Percentiles rank a stretch among this genome's conserved stretches.
phyloP scores from a whole-genome alignment of 257 asterid genomes.

The Mitragyna speciosa region DNA sequence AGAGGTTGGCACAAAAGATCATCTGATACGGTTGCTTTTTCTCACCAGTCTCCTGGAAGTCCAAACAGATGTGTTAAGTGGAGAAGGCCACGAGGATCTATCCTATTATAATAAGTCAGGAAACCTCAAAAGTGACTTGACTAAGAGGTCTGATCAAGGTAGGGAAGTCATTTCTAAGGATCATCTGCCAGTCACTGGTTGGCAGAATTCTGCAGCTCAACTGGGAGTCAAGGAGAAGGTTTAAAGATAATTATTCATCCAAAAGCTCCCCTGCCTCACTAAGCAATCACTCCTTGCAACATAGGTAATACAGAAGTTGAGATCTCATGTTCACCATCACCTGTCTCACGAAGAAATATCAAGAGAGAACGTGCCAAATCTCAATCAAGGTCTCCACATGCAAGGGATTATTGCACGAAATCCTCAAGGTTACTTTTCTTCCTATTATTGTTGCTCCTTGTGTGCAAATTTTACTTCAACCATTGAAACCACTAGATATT shows the following conservation, averaged over 20 bases:
- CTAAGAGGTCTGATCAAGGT: slow-evolving; percentile 9
- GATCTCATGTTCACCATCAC: slow-evolving; percentile 21
- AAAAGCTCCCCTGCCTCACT: slow-evolving; percentile 2
- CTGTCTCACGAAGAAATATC: slow-evolving; percentile 11
- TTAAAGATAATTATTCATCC: slow-evolving; percentile 1
- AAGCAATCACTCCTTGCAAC: neutral
- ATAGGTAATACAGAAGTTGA: neutral
- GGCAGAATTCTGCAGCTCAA: slow-evolving; percentile 7
- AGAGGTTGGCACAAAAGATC: slow-evolving; percentile 6
- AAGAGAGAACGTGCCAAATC: slow-evolving; percentile 22
- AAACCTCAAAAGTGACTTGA: slow-evolving; percentile 7
- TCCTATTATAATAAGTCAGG: slow-evolving; percentile 10
- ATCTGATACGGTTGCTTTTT: neutral
- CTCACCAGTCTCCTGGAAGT: slow-evolving; percentile 8
- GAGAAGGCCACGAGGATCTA: neutral
- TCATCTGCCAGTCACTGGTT: neutral
- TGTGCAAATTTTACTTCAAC: neutral
- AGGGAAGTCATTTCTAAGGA: slow-evolving; percentile 13
- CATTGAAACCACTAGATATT: neutral
- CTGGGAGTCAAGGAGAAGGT: neutral
- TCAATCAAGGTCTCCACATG: slow-evolving; percentile 26
- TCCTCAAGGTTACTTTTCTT: slow-evolving; percentile 15
- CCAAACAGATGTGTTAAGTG: neutral
- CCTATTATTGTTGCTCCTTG: neutral
- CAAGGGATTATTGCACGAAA: slow-evolving; percentile 19